phyloP scores from a whole-genome alignment of 345 rosid genomes.

The Cardamine chenopodiifolia region DNA sequence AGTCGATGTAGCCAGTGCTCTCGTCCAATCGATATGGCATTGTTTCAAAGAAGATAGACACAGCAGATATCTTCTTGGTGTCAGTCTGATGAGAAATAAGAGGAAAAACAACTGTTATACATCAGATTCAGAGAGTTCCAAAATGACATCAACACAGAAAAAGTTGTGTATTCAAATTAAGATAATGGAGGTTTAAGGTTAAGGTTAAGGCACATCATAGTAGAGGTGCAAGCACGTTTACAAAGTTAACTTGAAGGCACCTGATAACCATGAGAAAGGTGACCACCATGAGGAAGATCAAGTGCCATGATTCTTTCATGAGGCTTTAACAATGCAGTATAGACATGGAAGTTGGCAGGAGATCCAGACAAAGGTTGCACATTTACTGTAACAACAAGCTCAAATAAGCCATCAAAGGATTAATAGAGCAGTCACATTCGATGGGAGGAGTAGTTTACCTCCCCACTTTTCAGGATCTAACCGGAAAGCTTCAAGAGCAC shows the following conservation, averaged over 20 bases:
- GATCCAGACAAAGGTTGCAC: constrained; percentile 98
- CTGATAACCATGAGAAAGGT: constrained; percentile 99
- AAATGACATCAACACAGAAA: constrained; percentile 3
- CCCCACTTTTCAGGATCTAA: constrained; percentile 99
- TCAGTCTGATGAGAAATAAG: constrained; percentile 69
- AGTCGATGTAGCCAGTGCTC: constrained; percentile 94
- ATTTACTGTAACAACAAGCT: constrained; percentile 63
- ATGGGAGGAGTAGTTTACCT: constrained; percentile 50
- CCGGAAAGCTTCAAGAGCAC: constrained; percentile 91
- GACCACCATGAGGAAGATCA: constrained; percentile 99
- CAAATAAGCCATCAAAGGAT: constrained; percentile 31
- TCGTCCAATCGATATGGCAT: constrained; percentile 97
- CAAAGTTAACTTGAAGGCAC: constrained; percentile 44
- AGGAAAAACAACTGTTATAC: constrained; percentile 4
- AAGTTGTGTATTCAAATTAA: not conserved
- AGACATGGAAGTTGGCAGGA: constrained; percentile 95
- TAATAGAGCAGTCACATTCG: not conserved
- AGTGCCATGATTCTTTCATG: constrained; percentile 99
- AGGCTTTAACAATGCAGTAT: constrained; percentile 89
- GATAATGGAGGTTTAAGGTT: not conserved
- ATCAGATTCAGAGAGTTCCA: not conserved
- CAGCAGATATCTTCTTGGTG: constrained; percentile 97
- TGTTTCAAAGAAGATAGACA: constrained; percentile 97
- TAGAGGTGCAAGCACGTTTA: constrained; percentile 18
- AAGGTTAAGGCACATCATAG: too few relatives aligned